Evolutionary conservation across 2,329 filamentous ascomycete genomes (phyloP), one percentile per base, ranked within the genome.

Genomic region (Xylaria sp.): DNA sequence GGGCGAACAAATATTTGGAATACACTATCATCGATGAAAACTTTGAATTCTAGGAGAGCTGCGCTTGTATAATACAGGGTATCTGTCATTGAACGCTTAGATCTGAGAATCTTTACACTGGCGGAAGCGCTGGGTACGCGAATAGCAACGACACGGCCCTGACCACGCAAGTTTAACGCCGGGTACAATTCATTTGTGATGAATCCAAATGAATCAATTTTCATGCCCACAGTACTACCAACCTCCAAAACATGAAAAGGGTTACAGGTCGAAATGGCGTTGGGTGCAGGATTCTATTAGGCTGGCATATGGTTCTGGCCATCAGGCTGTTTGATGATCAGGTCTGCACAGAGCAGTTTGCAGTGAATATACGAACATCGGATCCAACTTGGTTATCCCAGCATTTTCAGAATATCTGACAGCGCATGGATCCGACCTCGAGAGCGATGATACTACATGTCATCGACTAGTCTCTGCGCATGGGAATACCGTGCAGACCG

Each of bases 351-450:
- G 7, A 23, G 57, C 10, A 23, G 25, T 31, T 52, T 8, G 23
- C 49, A 33, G 36, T 56, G 25, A 20, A 23, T 59, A 43, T 43
- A 62, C 46, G 54, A 23, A 54, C 39, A 41, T 57, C 46, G 51
- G 33, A 61, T 62, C 28, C 28, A 54, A 68, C 23, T 55, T 20
- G 51, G 46, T 15, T 36, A 62, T 60, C n/a, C 48, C 28, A 36
- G 51, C 33, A 65, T 70, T 51, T 28, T n/a, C 51, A 41, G 48
- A 39, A 23, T 54, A 36, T 61, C n/a, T 31, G 3, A 41, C n/a
- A 43, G 51, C 57, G 25, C 41, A 20, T 61, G 36, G 49, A 51
- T 46, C 36, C 20, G 20, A 41, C n/a, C 52, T 10, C 15, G 25
- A 51, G 31, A 41, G 25, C 51, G 31, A 49, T 33, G n/a, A 62